Evolutionary conservation across 306 rosid genomes (phyloP), one percentile per base, ranked within the genome.

Genomic region (Lathyrus aphaca): DNA sequence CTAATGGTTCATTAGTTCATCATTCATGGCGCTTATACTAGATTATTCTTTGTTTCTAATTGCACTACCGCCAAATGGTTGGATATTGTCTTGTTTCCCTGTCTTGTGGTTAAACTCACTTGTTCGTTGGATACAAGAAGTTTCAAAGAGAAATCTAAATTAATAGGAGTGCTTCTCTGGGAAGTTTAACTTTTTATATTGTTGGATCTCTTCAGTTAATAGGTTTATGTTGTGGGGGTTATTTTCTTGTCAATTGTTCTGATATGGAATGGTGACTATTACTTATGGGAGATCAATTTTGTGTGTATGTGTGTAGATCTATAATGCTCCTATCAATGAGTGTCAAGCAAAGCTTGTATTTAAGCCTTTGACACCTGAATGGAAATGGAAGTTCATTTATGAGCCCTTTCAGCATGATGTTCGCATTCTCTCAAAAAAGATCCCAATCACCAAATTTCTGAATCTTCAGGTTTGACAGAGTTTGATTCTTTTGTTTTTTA

Each of bases 251-350:
- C 13, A 17, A 27, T 57, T 77, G 16, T 63, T 35, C 15, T 8
- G 44, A 3, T 58, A 16, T 59, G 54, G 27, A 18, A 16, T 59
- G 54, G 27, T 25, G 54, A 65, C 5, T 55, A 27, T 17, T 60
- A 55, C 54, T 71, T 39, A 76, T 16, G 54, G 54, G 72, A 23
- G 21, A 56, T 51, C 54, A 3, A 72, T 42, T 37, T 61, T 32
- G 15, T 44, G 15, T 44, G 8, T 49, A 69, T 60, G 72, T 42
- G 69, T 75, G 82, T 89, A 94, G 97, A 73, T 94, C 82, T 94
- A 85, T 68, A 94, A 90, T 87, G 91, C 87, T 71, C 97, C 98
- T 27, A 38, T 71, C 84, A 94, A 94, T 69, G 98, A 94, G 39
- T 76, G 16, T 65, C 87, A 81, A 71, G 87, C 89, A 79, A 94